Percentiles rank a stretch among this genome's conserved stretches.
These are phyloP conservation scores for Linnemannia elongata DNA, from an alignment of 192 early-diverging fungal species.

Conservation along the genomic window DNA sequence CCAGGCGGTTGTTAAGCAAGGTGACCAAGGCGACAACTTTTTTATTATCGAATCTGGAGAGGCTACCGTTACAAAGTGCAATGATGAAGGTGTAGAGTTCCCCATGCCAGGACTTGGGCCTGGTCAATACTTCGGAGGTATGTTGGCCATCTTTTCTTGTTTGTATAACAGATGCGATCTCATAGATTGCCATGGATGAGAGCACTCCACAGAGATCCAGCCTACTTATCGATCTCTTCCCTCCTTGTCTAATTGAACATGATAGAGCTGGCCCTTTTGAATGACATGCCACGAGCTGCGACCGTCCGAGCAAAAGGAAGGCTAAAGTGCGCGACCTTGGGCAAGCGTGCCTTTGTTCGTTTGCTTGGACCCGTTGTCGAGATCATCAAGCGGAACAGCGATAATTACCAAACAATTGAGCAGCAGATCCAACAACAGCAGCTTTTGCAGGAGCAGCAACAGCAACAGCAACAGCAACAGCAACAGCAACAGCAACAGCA, in stretches of 20 bases:
- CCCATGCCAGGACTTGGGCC: slow-evolving; percentile 77
- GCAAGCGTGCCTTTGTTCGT: slow-evolving; percentile 95
- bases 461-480: slow-evolving; percentile 13
- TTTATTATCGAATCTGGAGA: slow-evolving; percentile 97
- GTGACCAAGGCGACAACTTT: slow-evolving; percentile 94
- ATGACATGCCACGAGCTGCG: slow-evolving; percentile 92
- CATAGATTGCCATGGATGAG: background rate
- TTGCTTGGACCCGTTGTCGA: slow-evolving; percentile 95
- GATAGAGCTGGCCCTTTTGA: slow-evolving; percentile 94
- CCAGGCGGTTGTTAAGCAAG: slow-evolving; percentile 90
- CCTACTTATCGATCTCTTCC: slow-evolving; percentile 22
- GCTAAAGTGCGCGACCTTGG: slow-evolving; percentile 95
- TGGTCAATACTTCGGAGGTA: slow-evolving; percentile 98
- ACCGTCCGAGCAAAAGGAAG: slow-evolving; percentile 89
- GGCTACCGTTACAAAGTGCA: slow-evolving; percentile 83
- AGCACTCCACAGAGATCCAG: background rate
- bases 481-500: slow-evolving; percentile 23
- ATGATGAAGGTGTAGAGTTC: slow-evolving; percentile 84
- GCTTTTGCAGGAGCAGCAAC: slow-evolving; percentile 39
- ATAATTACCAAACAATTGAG: slow-evolving; percentile 83
- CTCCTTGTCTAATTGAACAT: slow-evolving; percentile 11
- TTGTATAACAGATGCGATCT: background rate
- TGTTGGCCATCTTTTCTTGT: slow-evolving; percentile 3
- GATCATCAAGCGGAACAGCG: slow-evolving; percentile 95
- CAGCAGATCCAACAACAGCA: slow-evolving; percentile 55